These are phyloP conservation scores for Claviceps spartinae DNA, from an alignment of 2,329 filamentous ascomycete species.

Conservation along the genomic window DNA sequence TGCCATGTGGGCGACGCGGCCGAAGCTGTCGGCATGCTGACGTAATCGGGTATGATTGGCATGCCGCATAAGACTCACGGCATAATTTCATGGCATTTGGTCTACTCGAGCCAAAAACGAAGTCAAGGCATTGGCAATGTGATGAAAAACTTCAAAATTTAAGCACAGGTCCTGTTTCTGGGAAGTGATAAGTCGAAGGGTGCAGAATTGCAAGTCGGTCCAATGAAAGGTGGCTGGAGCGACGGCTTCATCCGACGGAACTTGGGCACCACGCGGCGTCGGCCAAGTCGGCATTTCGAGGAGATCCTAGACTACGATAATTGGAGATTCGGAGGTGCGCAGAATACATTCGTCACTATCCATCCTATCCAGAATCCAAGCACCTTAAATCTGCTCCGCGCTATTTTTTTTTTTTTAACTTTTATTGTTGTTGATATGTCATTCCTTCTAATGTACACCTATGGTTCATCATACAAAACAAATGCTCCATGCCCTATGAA, in stretches of 20 bases:
- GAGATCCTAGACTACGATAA: background rate
- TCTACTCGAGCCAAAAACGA: no score
- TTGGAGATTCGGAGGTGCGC: background rate
- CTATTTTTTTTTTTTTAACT: background rate
- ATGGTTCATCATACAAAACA: constrained; percentile 3
- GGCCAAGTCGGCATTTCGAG: background rate
- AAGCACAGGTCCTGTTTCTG: background rate
- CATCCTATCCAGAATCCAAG: background rate
- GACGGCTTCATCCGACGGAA: background rate
- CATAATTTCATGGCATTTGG: background rate
- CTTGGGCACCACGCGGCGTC: background rate
- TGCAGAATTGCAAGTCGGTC: background rate
- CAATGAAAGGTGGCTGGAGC: background rate
- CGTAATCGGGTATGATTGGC: constrained; percentile 2
- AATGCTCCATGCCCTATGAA: constrained; percentile 2
- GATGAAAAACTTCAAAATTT: background rate
- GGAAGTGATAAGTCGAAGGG: background rate
- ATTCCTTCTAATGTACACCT: constrained; percentile 2
- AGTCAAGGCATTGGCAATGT: background rate
- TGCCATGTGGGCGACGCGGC: background rate
- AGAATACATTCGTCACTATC: background rate
- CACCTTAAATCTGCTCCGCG: background rate
- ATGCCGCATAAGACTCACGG: background rate
- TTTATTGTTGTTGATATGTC: background rate
- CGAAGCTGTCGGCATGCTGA: constrained; percentile 1